Conservation (phyloP, 805 yeast species). For the Saccharomycopsis javanensis region DNA sequence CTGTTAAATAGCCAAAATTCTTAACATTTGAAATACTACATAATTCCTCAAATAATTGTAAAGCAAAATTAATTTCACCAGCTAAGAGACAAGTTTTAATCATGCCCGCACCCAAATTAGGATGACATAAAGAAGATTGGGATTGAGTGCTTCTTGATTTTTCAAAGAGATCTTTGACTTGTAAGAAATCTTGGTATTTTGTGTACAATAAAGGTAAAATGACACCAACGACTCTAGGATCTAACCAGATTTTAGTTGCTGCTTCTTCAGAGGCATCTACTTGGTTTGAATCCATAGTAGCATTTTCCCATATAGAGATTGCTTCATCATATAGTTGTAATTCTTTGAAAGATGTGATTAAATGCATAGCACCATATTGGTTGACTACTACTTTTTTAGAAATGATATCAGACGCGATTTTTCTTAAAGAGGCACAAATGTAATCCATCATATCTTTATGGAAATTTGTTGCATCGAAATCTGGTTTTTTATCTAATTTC, state of each 20-base stretch:
- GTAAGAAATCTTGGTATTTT: slow-evolving; percentile 52
- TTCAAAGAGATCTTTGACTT: slow-evolving; percentile 47
- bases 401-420: slow-evolving; percentile 41
- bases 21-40: slow-evolving; percentile 40
- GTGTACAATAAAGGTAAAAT: slow-evolving; percentile 58
- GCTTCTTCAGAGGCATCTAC: slow-evolving; percentile 22
- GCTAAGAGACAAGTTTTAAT: slow-evolving; percentile 62
- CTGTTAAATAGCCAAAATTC: slow-evolving; percentile 47
- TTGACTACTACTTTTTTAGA: slow-evolving; percentile 35
- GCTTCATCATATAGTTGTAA: slow-evolving; percentile 53
- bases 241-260: slow-evolving; percentile 33
- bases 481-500: slow-evolving; percentile 48
- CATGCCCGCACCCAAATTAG: slow-evolving; percentile 56
- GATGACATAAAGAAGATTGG: slow-evolving; percentile 27
- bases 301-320: slow-evolving; percentile 59
- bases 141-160: slow-evolving; percentile 26
- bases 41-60: slow-evolving; percentile 51
- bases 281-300: slow-evolving; percentile 31
- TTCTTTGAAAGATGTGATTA: slow-evolving; percentile 51
- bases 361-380: slow-evolving; percentile 47
- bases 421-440: slow-evolving; percentile 41
- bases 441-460: slow-evolving; percentile 42
- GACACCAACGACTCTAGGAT: slow-evolving; percentile 58
- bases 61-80: slow-evolving; percentile 55
- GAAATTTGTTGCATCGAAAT: slow-evolving; percentile 49